A percentile compares a stretch with the other conserved stretches of the same genome.
These are phyloP conservation scores for Allium sativum DNA, from an alignment of 106 monocot species.

Conservation along the genomic window DNA sequence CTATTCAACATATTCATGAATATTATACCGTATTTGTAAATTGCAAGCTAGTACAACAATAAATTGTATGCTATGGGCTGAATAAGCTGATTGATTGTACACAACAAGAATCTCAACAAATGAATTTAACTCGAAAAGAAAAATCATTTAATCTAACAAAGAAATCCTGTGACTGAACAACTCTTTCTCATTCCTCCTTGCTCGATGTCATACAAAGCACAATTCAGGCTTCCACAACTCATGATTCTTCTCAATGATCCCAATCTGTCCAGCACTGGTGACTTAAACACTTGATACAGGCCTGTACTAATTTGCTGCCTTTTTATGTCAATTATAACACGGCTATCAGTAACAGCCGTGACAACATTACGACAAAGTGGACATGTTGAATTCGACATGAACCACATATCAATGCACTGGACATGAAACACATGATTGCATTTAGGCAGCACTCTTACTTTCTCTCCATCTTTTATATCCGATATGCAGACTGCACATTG, in stretches of 20 bases:
- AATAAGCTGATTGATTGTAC: too few species aligned
- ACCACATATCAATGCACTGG: conserved; percentile 60
- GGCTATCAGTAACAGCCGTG: not conserved
- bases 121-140: too few species aligned
- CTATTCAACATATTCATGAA: too few species aligned
- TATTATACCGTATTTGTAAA: too few species aligned
- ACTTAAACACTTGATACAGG: not conserved
- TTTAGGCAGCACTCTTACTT: conserved; percentile 22
- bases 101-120: too few species aligned
- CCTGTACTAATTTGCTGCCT: too few species aligned
- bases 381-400: conserved; percentile 43
- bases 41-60: too few species aligned
- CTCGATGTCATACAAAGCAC: not conserved
- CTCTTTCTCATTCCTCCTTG: not conserved
- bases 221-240: not conserved
- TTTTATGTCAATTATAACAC: not conserved
- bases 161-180: too few species aligned
- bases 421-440: conserved; percentile 45
- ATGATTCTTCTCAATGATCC: not conserved
- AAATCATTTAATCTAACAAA: too few species aligned
- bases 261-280: not conserved
- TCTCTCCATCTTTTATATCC: conserved; percentile 9
- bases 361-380: conserved; percentile 45
- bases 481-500: conserved; percentile 16
- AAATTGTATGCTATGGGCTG: too few species aligned